Evolutionary conservation across 495 filamentous ascomycete species (phyloP).

Genomic region (Chaetomidium leptoderma): DNA sequence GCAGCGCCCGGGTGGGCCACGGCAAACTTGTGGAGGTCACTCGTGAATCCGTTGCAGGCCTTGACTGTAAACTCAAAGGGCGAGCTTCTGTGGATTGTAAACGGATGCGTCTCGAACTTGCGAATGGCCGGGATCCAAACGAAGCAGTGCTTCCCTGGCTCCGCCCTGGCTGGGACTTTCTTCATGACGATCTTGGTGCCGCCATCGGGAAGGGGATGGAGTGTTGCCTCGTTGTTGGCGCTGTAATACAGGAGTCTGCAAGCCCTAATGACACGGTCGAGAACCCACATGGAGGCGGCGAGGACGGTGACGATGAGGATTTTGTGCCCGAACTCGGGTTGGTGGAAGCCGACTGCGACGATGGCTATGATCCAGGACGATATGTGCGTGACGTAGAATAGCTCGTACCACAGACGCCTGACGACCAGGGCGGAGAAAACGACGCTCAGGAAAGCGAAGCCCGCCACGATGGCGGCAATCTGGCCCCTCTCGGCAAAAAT

Average conservation of each 20-base stretch:
- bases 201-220: constrained; percentile 52
- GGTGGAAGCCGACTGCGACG: constrained; percentile 51
- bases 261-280: constrained; percentile 50
- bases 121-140: constrained; percentile 57
- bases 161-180: constrained; percentile 41
- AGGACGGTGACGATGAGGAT: constrained; percentile 44
- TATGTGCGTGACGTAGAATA: constrained; percentile 56
- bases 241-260: constrained; percentile 46
- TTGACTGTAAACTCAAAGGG: constrained; percentile 54
- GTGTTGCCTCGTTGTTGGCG: constrained; percentile 51
- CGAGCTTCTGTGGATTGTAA: constrained; percentile 53
- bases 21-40: constrained; percentile 50
- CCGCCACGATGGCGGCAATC: constrained; percentile 45
- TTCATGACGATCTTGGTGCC: constrained; percentile 54
- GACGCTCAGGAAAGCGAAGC: constrained; percentile 44
- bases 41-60: constrained; percentile 54
- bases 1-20: constrained; percentile 42
- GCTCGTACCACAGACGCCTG: constrained; percentile 49
- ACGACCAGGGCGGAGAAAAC: constrained; percentile 45
- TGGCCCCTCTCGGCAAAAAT: constrained; percentile 25
- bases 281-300: constrained; percentile 46
- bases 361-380: constrained; percentile 48
- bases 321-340: constrained; percentile 42
- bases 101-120: constrained; percentile 56
- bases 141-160: constrained; percentile 58